These are phyloP conservation scores for Sarocladiaceae sp. DNA, from an alignment of 2,329 filamentous ascomycete species.

Conservation along the genomic window DNA sequence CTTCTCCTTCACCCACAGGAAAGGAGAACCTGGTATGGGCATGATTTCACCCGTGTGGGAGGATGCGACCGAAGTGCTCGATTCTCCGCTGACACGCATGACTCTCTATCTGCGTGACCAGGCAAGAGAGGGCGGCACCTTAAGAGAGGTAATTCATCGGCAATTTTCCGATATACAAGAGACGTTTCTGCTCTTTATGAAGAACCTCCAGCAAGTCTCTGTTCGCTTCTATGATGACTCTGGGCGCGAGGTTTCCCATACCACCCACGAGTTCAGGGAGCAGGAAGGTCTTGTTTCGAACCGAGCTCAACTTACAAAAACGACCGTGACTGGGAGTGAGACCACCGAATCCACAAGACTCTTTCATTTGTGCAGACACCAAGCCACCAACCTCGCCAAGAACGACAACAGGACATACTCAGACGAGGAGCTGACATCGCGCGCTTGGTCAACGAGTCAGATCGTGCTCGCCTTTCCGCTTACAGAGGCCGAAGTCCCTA, in stretches of 20 bases:
- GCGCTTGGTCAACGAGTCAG: slow-evolving; percentile 22
- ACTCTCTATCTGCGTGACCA: slow-evolving; percentile 29
- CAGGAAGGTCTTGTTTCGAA: neutral
- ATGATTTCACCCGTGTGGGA: slow-evolving; percentile 43
- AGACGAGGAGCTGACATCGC: slow-evolving; percentile 16
- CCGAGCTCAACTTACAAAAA: slow-evolving; percentile 2
- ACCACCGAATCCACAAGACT: slow-evolving; percentile 9
- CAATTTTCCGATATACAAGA: slow-evolving; percentile 33
- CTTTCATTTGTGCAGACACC: slow-evolving; percentile 24
- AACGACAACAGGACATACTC: slow-evolving; percentile 30
- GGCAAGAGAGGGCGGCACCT: slow-evolving; percentile 13
- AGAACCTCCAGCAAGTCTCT: slow-evolving; percentile 19
- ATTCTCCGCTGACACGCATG: slow-evolving; percentile 24
- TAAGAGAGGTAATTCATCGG: slow-evolving; percentile 19
- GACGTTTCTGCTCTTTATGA: slow-evolving; percentile 35
- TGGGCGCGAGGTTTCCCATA: neutral
- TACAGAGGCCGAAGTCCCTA: slow-evolving; percentile 20
- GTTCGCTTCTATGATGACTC: neutral
- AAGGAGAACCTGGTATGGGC: slow-evolving; percentile 38
- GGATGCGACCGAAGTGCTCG: slow-evolving; percentile 14
- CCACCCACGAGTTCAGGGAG: neutral
- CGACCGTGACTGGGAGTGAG: neutral
- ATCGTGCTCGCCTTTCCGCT: slow-evolving; percentile 42
- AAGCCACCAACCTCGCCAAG: slow-evolving; percentile 20
- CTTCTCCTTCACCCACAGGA: slow-evolving; percentile 35